Base-by-base conservation (phyloP, 352 stramenopile species). In the Phytopythium chamaehyphon region DNA sequence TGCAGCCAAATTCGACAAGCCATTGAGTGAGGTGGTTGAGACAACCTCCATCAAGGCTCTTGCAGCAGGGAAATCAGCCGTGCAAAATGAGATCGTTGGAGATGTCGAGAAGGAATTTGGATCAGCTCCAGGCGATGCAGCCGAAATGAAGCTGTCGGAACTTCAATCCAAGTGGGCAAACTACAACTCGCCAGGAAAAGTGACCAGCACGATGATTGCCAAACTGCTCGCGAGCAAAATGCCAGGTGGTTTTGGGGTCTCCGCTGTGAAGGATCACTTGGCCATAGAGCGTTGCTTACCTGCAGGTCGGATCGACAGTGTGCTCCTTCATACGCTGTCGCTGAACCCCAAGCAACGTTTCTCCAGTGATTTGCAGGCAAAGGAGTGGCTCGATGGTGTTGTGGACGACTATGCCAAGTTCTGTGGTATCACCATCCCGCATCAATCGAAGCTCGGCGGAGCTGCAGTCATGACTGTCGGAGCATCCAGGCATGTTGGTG, bases 61-160 rank as follows among this genome's bases (percentile, higher is more conserved):
- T 6, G 59, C 76, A 31, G 83, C 76, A 16, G 86, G 84, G 35
- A 94, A 94, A 61, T 93, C 76, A 9, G 82, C 86, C 22, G 63
- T 95, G n/a, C 84, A 95, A 52, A 96, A 95, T 51, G 86, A 96
- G 64, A 78, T 96, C 23, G 73, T 92, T 26, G 85, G 84, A 11
- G 86, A 96, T 14, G 28, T 96, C 35, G 83, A 88, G 64, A 86
- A 80, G 55, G 86, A 96, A 63, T 95, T 96, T 23, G 84, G 83
- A 23, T 83, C 72, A 15, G 67, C 56, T 14, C 69, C 73, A 9
- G 86, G 94, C 21, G 83, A 90, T 40, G 82, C 72, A 9, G 80
- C 79, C 28, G 85, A 96, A 33, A 73, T 83, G 51, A 90, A 90
- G 66, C 40, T 96, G 31, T 39, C 24, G 7, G 80, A 94, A 39